phyloP scores from a whole-genome alignment of 2,329 filamentous ascomycete species.

The Apiospora phragmitis region DNA sequence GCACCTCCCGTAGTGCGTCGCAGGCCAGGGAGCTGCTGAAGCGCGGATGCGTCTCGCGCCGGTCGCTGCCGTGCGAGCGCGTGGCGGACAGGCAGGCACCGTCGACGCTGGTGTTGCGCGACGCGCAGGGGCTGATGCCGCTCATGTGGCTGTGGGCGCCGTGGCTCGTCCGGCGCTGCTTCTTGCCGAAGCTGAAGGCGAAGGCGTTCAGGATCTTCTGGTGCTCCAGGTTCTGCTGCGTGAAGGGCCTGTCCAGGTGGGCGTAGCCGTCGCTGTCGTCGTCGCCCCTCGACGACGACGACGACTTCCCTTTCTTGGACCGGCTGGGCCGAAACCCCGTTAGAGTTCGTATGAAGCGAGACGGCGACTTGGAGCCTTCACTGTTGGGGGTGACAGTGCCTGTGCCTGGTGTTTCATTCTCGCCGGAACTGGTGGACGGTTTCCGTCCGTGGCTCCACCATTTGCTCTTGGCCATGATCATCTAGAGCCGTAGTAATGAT shows the following conservation, averaged over 20 bases:
- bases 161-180: constrained; percentile 21
- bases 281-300: neutral
- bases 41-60: constrained; percentile 18
- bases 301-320: constrained; percentile 17
- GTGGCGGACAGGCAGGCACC: neutral
- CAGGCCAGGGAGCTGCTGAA: constrained; percentile 18
- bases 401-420: constrained; percentile 21
- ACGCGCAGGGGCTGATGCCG: constrained; percentile 30
- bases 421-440: constrained; percentile 22
- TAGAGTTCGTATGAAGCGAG: constrained; percentile 23
- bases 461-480: constrained; percentile 16
- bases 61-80: constrained; percentile 12
- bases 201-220: constrained; percentile 32
- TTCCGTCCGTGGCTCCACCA: constrained; percentile 25
- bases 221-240: constrained; percentile 33
- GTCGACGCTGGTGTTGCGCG: constrained; percentile 28
- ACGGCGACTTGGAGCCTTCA: constrained; percentile 21
- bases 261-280: constrained; percentile 10
- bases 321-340: constrained; percentile 18
- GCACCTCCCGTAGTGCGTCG: constrained; percentile 19
- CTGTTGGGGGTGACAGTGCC: constrained; percentile 24
- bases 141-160: constrained; percentile 24
- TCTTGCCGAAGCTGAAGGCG: constrained; percentile 28
- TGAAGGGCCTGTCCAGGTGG: constrained; percentile 33
- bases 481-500: neutral